These are phyloP conservation scores for Zanthoxylum bungeanum DNA, from an alignment of 345 rosid species.

Conservation along the genomic window DNA sequence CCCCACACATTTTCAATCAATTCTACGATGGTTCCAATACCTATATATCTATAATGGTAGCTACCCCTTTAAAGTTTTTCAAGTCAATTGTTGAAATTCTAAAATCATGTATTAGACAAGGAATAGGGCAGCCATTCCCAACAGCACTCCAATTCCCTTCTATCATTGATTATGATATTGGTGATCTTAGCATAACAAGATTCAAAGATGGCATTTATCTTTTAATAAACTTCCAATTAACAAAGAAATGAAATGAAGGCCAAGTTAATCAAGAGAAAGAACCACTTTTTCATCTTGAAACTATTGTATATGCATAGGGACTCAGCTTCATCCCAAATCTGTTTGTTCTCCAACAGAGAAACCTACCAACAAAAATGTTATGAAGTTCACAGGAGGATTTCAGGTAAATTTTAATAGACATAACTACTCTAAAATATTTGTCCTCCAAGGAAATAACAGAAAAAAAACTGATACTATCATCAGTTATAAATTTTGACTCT, in stretches of 20 bases:
- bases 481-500: not conserved
- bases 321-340: not conserved
- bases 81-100: not conserved
- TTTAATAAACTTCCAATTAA: not conserved
- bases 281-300: not conserved
- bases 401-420: not conserved
- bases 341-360: not conserved
- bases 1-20: not conserved
- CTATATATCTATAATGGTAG: slow-evolving; percentile 1
- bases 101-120: not conserved
- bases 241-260: not conserved
- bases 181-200: not conserved
- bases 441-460: not conserved
- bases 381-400: not conserved
- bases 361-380: not conserved
- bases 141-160: not conserved
- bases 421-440: not conserved
- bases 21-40: not conserved
- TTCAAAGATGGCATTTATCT: not conserved
- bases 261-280: not conserved
- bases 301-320: not conserved
- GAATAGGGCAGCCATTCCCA: not conserved
- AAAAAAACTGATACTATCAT: not conserved
- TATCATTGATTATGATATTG: not conserved
- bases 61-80: not conserved